Evolutionary conservation across 169 alveolate species (phyloP).

Genomic region (Eimeria acervulina): DNA sequence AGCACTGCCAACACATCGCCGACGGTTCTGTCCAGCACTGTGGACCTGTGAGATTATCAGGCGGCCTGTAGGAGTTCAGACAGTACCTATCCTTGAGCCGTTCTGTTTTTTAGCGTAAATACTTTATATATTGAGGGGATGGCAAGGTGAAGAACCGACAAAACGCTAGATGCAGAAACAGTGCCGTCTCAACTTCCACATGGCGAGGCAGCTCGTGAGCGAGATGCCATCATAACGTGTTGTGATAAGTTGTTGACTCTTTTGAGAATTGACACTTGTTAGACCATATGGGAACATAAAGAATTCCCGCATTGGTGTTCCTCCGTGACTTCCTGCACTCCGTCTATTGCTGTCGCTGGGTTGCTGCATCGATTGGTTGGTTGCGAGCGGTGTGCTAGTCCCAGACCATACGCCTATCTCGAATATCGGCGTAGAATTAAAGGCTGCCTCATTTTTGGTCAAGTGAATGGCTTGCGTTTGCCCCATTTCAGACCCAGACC

Average conservation of each 20-base stretch:
- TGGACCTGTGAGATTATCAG: background rate
- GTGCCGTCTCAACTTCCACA: slow-evolving; percentile 33
- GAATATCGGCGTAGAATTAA: background rate
- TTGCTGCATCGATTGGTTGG: slow-evolving; percentile 41
- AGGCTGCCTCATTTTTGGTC: background rate
- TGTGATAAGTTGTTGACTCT: background rate
- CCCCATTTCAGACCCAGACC: background rate
- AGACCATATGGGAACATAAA: background rate
- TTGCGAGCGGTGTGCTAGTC: background rate
- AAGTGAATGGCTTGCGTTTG: slow-evolving; percentile 14
- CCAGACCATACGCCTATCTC: background rate
- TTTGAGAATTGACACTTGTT: background rate
- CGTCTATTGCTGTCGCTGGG: background rate
- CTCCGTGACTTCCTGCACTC: background rate
- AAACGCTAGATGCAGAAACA: slow-evolving; percentile 1
- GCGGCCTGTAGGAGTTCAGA: slow-evolving; percentile 47
- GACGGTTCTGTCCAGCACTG: background rate
- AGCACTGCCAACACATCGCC: slow-evolving; percentile 30
- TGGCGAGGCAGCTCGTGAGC: slow-evolving; percentile 65
- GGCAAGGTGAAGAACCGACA: background rate
- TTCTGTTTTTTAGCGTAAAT: background rate
- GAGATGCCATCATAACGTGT: slow-evolving; percentile 1
- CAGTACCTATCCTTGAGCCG: background rate
- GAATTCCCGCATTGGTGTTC: background rate
- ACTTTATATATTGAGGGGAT: background rate